These are phyloP conservation scores for Termitomyces sp. DNA, from an alignment of 768 basidiomycete genomes.

Conservation along the genomic window DNA sequence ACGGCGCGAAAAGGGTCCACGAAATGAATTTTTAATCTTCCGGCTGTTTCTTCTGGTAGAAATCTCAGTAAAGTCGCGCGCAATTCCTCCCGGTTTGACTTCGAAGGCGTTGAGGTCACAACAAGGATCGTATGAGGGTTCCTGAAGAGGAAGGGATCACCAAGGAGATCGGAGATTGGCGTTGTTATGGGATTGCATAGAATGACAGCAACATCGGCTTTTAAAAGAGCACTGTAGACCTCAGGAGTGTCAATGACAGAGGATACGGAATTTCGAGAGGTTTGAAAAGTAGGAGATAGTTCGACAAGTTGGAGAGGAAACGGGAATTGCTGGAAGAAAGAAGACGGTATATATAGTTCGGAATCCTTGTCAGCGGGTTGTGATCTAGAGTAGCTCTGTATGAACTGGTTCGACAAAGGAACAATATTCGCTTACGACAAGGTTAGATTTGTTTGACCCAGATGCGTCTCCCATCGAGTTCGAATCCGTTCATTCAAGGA, in stretches of 20 bases:
- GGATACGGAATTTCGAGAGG: constrained; percentile 4
- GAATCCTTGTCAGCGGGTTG: constrained; percentile 9
- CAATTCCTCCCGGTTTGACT: constrained; percentile 9
- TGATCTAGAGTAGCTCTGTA: constrained; percentile 6
- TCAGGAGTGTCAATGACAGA: background rate
- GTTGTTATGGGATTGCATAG: constrained; percentile 56
- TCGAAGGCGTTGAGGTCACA: constrained; percentile 25
- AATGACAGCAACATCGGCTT: constrained; percentile 60
- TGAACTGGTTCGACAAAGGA: constrained; percentile 21
- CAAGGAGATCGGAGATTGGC: constrained; percentile 33
- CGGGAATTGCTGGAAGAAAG: constrained; percentile 53
- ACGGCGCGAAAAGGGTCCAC: constrained; percentile 58
- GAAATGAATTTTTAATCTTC: constrained; percentile 30
- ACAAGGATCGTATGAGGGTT: constrained; percentile 41
- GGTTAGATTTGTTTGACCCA: constrained; percentile 21
- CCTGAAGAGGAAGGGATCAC: constrained; percentile 23
- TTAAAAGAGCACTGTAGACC: constrained; percentile 20
- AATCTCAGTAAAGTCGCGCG: constrained; percentile 2
- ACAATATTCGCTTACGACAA: constrained; percentile 31
- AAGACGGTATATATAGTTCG: constrained; percentile 32
- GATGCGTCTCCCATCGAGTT: constrained; percentile 39
- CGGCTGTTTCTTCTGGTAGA: constrained; percentile 15
- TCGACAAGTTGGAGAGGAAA: constrained; percentile 46
- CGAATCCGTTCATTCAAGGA: constrained; percentile 35
- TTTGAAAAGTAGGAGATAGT: constrained; percentile 16